Percentiles rank a stretch among this genome's conserved stretches.
Conservation (phyloP, 148 eudicot genomes). For the Silene conica region DNA sequence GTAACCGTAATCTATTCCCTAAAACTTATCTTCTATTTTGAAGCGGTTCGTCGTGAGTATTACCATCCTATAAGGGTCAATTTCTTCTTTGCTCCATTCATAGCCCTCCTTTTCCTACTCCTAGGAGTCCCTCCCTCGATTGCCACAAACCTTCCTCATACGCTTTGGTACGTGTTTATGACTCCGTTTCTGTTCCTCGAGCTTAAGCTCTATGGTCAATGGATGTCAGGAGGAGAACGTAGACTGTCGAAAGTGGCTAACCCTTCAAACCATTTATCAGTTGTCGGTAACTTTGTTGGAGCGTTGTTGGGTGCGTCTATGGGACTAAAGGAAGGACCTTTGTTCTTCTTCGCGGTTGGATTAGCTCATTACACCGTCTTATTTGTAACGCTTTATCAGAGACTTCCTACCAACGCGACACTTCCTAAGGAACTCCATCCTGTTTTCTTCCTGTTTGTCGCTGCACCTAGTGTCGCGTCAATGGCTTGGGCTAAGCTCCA, state of each 20-base stretch:
- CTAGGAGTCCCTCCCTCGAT: slow-evolving; percentile 61
- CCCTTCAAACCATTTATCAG: slow-evolving; percentile 68
- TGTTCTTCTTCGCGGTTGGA: slow-evolving; percentile 87
- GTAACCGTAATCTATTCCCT: slow-evolving; percentile 47
- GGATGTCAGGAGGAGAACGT: slow-evolving; percentile 95
- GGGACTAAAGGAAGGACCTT: slow-evolving; percentile 90
- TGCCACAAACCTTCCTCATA: slow-evolving; percentile 30
- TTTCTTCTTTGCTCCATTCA: slow-evolving; percentile 94
- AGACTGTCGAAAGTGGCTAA: slow-evolving; percentile 90
- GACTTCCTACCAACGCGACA: slow-evolving; percentile 87
- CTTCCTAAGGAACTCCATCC: slow-evolving; percentile 96
- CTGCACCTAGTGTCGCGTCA: slow-evolving; percentile 80
- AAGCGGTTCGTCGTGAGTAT: slow-evolving; percentile 86
- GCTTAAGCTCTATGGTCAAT: slow-evolving; percentile 88
- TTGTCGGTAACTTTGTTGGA: slow-evolving; percentile 91
- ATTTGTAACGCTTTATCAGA: slow-evolving; percentile 86
- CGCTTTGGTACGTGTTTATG: slow-evolving; percentile 79
- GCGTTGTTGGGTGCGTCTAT: slow-evolving; percentile 75
- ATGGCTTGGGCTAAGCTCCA: slow-evolving; percentile 88
- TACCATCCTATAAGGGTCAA: slow-evolving; percentile 88
- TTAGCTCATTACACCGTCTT: slow-evolving; percentile 78
- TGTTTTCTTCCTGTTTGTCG: slow-evolving; percentile 85
- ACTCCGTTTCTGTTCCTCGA: slow-evolving; percentile 64
- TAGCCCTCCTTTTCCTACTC: slow-evolving; percentile 55
- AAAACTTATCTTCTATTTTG: slow-evolving; percentile 68